A percentile compares a stretch with the other conserved stretches of the same genome.
phyloP scores from a whole-genome alignment of 305 asterid species.

The Withania somnifera region DNA sequence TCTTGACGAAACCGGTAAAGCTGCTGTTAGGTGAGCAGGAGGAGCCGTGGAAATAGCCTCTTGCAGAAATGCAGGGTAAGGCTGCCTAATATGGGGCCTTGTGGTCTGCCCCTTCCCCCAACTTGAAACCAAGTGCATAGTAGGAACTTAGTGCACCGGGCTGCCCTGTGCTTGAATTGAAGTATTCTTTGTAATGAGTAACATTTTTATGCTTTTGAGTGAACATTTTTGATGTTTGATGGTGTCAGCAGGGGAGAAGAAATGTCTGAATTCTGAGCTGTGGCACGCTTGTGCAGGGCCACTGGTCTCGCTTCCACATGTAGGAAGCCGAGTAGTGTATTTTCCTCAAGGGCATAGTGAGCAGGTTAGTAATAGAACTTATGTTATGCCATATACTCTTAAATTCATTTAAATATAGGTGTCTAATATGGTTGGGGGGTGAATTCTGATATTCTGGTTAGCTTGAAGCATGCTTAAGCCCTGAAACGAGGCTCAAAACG shows the following conservation, averaged over 20 bases:
- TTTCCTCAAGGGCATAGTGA: slow-evolving; percentile 97
- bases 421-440: not conserved
- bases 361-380: slow-evolving; percentile 43
- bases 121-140: no score
- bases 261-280: slow-evolving; percentile 95
- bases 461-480: no score
- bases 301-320: slow-evolving; percentile 70
- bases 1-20: no score
- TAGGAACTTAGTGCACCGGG: no score
- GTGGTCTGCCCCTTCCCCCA: no score
- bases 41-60: no score
- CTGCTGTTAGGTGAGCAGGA: no score
- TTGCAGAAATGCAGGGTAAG: no score
- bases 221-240: not conserved
- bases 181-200: slow-evolving; percentile 3
- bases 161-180: slow-evolving; percentile 5
- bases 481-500: no score
- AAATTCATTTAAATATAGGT: not conserved
- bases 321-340: slow-evolving; percentile 82
- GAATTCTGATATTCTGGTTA: not conserved
- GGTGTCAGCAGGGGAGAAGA: slow-evolving; percentile 54
- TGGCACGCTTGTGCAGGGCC: slow-evolving; percentile 99
- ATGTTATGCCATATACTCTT: not conserved
- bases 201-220: not conserved
- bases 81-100: no score